Evolutionary conservation across 306 rosid species (phyloP), one percentile per base, ranked within the genome.

Genomic region (Oxytropis ochrocephala): DNA sequence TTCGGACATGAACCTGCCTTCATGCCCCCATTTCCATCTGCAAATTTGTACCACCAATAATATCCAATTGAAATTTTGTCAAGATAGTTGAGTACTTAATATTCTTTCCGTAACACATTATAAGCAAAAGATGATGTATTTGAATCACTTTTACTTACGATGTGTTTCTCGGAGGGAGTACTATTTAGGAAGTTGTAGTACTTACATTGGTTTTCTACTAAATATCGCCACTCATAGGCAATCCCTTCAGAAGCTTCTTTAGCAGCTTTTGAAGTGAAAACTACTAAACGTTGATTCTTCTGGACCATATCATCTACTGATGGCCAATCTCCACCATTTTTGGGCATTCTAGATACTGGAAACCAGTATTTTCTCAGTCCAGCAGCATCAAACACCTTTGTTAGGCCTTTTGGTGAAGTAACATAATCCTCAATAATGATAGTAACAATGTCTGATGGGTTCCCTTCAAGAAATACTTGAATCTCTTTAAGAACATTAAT

Each of bases 141-240:
- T n/a, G n/a, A n/a, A n/a, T n/a, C n/a, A n/a, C n/a, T n/a, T n/a
- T n/a, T n/a, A n/a, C n/a, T n/a, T n/a, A n/a, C n/a, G n/a, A n/a
- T n/a, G n/a, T n/a, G n/a, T n/a, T n/a, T n/a, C n/a, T n/a, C n/a
- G n/a, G n/a, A n/a, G n/a, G n/a, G n/a, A n/a, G n/a, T n/a, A 24
- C 29, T 1, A 24, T 33, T 9, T 29, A 3, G 41, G 67, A 52
- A 18, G 6, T 0, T 16, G 13, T 5, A 36, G 49, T 18, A 60
- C 96, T 87, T 69, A 91, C 99, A 94, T 82, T 94, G 97, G 84
- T 91, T 91, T 83, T 94, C 99, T 4, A 88, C 92, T 10, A 94
- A 52, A 56, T 94, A 94, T 58, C 77, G 75, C 99, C 99, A 94
- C 43, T 91, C 83, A 10, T 94, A 85, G 48, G 99, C 99, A 47